These are phyloP conservation scores for Trypethelium eluteriae DNA, from an alignment of 495 filamentous ascomycete species.

Conservation along the genomic window DNA sequence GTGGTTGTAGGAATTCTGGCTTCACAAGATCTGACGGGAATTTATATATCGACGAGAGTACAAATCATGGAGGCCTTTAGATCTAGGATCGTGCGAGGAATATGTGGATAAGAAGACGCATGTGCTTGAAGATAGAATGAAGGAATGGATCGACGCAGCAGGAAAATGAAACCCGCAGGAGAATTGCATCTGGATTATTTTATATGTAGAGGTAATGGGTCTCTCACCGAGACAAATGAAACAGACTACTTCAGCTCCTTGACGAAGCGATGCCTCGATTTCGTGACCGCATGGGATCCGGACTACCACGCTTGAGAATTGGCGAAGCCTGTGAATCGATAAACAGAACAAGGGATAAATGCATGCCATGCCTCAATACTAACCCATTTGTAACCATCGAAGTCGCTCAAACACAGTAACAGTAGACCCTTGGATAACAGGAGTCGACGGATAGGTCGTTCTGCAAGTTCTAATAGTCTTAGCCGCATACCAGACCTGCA, in stretches of 20 bases:
- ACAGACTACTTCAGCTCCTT: neutral
- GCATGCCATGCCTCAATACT: neutral
- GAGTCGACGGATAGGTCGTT: neutral
- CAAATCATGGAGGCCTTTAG: too few species aligned
- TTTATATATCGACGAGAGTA: neutral
- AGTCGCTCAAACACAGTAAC: neutral
- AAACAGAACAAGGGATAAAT: neutral
- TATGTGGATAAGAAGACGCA: too few species aligned
- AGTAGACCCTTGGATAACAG: neutral
- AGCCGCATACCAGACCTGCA: neutral
- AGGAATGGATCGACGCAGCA: neutral
- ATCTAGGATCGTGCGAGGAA: too few species aligned
- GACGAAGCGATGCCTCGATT: neutral
- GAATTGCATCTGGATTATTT: neutral
- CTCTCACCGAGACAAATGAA: neutral
- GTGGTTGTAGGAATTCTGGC: neutral
- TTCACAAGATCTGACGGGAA: neutral
- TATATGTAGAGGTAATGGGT: neutral
- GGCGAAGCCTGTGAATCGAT: neutral
- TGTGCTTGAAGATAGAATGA: too few species aligned
- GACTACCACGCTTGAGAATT: neutral
- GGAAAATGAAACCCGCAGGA: neutral
- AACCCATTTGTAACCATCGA: neutral
- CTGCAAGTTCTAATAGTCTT: neutral
- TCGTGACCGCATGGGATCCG: neutral